Conservation (phyloP, 2,329 filamentous ascomycete genomes). For the Dactylellina sp. region DNA sequence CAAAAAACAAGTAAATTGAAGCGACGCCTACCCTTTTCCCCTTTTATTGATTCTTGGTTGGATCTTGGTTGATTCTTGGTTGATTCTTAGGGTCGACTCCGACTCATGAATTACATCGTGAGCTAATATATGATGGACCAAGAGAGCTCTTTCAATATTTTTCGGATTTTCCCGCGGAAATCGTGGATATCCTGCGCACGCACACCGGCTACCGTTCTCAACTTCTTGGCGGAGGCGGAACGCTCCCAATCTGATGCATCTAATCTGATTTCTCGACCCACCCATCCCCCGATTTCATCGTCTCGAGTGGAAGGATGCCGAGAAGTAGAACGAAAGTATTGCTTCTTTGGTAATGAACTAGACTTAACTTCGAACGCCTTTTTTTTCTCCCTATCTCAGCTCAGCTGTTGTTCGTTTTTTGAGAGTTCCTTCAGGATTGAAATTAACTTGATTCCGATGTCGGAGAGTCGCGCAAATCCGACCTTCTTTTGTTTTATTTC, state of each 20-base stretch:
- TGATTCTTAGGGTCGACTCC: too few species aligned
- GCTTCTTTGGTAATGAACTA: slow-evolving; percentile 14
- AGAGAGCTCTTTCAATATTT: background rate
- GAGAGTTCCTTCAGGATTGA: too few species aligned
- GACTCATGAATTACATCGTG: too few species aligned
- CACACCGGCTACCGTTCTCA: background rate
- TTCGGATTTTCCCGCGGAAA: background rate
- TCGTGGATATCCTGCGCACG: background rate
- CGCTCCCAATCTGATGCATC: slow-evolving; percentile 48
- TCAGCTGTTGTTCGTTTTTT: too few species aligned
- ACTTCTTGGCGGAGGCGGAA: slow-evolving; percentile 5
- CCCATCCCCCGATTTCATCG: slow-evolving; percentile 2
- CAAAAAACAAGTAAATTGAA: background rate
- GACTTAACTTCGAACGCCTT: too few species aligned
- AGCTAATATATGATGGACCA: too few species aligned
- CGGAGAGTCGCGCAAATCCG: too few species aligned
- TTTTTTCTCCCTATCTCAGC: too few species aligned
- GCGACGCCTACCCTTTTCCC: slow-evolving; percentile 11
- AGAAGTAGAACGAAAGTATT: background rate
- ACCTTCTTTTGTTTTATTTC: too few species aligned
- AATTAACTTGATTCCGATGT: too few species aligned
- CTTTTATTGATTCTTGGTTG: background rate
- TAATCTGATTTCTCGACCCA: slow-evolving; percentile 53
- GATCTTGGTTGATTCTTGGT: too few species aligned
- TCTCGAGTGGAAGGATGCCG: background rate